Conservation (phyloP, 1,284 basidiomycete species). For the Naganishia sp. region DNA sequence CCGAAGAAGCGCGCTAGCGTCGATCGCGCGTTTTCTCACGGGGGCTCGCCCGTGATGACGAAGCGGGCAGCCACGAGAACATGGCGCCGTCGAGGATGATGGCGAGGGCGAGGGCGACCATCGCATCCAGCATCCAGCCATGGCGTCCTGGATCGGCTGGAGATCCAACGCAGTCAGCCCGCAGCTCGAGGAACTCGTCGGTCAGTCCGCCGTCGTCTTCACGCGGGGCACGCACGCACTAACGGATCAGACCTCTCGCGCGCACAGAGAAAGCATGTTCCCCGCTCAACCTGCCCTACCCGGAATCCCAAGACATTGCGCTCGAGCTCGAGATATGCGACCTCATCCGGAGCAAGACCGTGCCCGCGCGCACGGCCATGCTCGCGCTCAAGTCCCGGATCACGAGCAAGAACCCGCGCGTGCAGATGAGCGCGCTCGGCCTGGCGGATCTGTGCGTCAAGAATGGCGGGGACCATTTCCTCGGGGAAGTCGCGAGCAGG, state of each 20-base stretch:
- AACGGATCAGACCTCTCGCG: not conserved
- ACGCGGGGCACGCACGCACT: not conserved
- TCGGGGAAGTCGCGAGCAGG: constrained; percentile 76
- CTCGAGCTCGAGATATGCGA: constrained; percentile 95
- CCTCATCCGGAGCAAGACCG: constrained; percentile 89
- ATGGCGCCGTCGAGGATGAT: not conserved
- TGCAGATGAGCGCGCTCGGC: constrained; percentile 83
- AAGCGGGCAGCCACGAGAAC: not conserved
- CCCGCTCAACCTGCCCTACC: constrained; percentile 54
- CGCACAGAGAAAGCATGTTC: constrained; percentile 53
- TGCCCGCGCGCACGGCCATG: constrained; percentile 82
- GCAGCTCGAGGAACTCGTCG: constrained; percentile 53
- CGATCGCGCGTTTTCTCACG: too few relatives aligned
- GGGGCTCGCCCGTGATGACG: not conserved
- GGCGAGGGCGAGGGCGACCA: too few relatives aligned
- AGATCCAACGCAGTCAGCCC: constrained; percentile 44
- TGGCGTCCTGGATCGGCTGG: constrained; percentile 52
- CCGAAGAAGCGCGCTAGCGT: too few relatives aligned
- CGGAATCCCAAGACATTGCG: constrained; percentile 77
- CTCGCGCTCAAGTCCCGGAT: constrained; percentile 82
- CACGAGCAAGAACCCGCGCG: constrained; percentile 93
- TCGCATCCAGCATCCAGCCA: not conserved
- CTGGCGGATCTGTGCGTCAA: constrained; percentile 93
- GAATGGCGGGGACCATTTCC: constrained; percentile 93
- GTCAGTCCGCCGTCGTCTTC: constrained; percentile 38